Conservation (phyloP, 345 rosid genomes). For the Rhizophora apiculata region DNA sequence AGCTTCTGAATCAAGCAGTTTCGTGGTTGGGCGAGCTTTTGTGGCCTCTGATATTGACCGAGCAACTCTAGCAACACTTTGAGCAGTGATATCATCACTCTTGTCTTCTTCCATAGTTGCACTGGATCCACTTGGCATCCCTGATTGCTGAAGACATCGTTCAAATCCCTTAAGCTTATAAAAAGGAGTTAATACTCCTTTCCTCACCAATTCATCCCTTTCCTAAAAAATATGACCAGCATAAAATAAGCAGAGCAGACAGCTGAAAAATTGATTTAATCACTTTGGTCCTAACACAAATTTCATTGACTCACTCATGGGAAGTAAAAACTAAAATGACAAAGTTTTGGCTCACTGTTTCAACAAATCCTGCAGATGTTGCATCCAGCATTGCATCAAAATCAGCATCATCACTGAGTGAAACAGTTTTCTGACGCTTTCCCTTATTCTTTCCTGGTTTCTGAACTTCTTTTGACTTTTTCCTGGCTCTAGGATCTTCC, state of each 20-base stretch:
- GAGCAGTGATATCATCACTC: slow-evolving; percentile 42
- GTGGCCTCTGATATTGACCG: slow-evolving; percentile 61
- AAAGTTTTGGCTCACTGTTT: slow-evolving; percentile 58
- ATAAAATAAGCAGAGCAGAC: slow-evolving; percentile 16
- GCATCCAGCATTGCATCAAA: slow-evolving; percentile 86
- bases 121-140: slow-evolving; percentile 35
- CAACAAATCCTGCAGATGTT: slow-evolving; percentile 81
- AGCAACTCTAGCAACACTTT: slow-evolving; percentile 56
- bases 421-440: slow-evolving; percentile 56
- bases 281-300: slow-evolving; percentile 11
- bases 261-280: slow-evolving; percentile 1
- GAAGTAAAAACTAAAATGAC: background rate
- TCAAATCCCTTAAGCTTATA: slow-evolving; percentile 91
- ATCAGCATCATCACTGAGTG: slow-evolving; percentile 68
- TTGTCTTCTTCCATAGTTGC: slow-evolving; percentile 41
- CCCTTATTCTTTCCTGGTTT: slow-evolving; percentile 39
- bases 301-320: slow-evolving; percentile 9
- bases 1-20: slow-evolving; percentile 65
- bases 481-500: slow-evolving; percentile 52
- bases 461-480: slow-evolving; percentile 45
- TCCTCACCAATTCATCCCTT: slow-evolving; percentile 94
- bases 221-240: slow-evolving; percentile 54
- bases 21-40: slow-evolving; percentile 80
- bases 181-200: slow-evolving; percentile 94
- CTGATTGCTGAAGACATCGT: slow-evolving; percentile 70